Evolutionary conservation across 352 stramenopile genomes (phyloP).

Genomic region (Globisporangium cederbergense): DNA sequence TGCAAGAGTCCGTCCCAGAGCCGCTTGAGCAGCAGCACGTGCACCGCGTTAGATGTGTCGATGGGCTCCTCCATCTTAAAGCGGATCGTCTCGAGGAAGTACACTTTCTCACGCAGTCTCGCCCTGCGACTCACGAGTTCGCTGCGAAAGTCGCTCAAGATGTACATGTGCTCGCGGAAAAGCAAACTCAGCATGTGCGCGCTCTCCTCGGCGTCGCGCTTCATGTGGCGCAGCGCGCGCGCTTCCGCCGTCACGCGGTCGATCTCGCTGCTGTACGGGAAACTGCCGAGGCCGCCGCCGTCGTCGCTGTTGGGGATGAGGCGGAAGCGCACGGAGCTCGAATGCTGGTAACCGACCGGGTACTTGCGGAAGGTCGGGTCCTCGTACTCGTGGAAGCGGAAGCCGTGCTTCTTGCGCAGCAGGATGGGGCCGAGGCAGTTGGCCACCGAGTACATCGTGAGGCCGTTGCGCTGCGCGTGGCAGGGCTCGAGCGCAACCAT

Average conservation of each 20-base stretch:
- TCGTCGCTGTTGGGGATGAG: slow-evolving; percentile 45
- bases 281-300: slow-evolving; percentile 22
- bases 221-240: slow-evolving; percentile 46
- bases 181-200: slow-evolving; percentile 63
- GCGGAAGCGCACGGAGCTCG: slow-evolving; percentile 44
- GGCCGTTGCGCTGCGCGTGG: slow-evolving; percentile 62
- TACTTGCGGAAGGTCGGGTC: slow-evolving; percentile 68
- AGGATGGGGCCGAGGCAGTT: slow-evolving; percentile 66
- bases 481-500: slow-evolving; percentile 54
- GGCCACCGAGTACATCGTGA: slow-evolving; percentile 63
- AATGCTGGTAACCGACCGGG: slow-evolving; percentile 61
- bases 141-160: slow-evolving; percentile 58
- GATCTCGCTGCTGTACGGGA: slow-evolving; percentile 32
- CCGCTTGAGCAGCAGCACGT: slow-evolving; percentile 59
- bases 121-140: slow-evolving; percentile 46
- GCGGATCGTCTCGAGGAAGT: slow-evolving; percentile 55
- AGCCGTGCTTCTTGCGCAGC: slow-evolving; percentile 42
- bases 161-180: slow-evolving; percentile 49
- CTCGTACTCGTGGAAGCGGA: slow-evolving; percentile 72
- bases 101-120: slow-evolving; percentile 64
- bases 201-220: slow-evolving; percentile 61
- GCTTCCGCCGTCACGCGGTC: slow-evolving; percentile 33
- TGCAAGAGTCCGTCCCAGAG: slow-evolving; percentile 64
- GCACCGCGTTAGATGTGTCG: slow-evolving; percentile 43
- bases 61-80: slow-evolving; percentile 72